Evolutionary conservation across 2,329 filamentous ascomycete species (phyloP), one percentile per base, ranked within the genome.

Genomic region (Aspergillus nomiae): DNA sequence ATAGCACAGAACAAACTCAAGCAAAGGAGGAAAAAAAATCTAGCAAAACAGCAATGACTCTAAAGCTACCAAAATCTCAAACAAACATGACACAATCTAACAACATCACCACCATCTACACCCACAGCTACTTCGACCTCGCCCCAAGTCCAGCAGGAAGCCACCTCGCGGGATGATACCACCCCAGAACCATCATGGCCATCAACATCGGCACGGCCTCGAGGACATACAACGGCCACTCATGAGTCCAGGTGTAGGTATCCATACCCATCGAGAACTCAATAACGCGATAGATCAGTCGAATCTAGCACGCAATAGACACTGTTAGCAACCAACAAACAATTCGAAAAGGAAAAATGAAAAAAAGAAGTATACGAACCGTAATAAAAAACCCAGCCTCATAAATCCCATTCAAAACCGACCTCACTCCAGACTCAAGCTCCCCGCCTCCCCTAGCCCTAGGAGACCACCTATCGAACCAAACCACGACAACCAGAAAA

Each of bases 181-280:
- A 68, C 5, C 81, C 82, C 63, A 86, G 83, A 1, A 83, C 76
- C 0, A 78, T 70, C 38, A 86, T 77, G 7, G 84, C 83, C 0
- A 78, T 70, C 3, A 81, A 63, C 74, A 71, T 71, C 0, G 84
- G 83, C 8, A 83, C 63, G 0, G 81, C 78, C 63, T 86, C 84
- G 16, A 86, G 81, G 2, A 80, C 77, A 76, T 83, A 86, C 61
- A 86, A 82, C 32, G 82, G 80, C 81, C 84, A 85, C 65, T 86
- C 84, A 26, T 83, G 80, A 4, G 70, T 76, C 67, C 84, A 83
- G 1, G 82, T 73, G 66, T 86, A 86, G 19, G 80, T 78, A 8
- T 83, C 72, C n/a, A 81, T 82, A 0, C 84, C 84, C 41, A 84
- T 77, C 0, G 81, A 80, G 63, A 85, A 86, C 65, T 86, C 84